A percentile compares a stretch with the other conserved stretches of the same genome.
Evolutionary conservation across 129 eudicot species (phyloP).

Genomic region (Centaurea solstitialis): DNA sequence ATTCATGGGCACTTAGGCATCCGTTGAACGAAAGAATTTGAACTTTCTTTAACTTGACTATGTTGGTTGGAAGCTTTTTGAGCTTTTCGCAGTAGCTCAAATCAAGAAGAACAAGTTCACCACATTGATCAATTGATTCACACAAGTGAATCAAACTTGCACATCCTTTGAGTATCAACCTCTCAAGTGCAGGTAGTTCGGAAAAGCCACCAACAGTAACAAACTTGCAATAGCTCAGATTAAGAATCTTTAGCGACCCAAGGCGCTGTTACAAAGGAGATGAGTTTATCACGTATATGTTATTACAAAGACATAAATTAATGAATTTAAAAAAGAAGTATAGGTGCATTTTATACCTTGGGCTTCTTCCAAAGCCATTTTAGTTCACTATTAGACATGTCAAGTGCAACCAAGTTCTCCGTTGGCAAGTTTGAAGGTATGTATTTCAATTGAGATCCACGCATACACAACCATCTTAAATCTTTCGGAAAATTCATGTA

Average conservation of each 20-base stretch:
- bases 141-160: background rate
- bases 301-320: too few species aligned
- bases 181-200: background rate
- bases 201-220: background rate
- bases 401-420: constrained; percentile 15
- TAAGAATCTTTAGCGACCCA: constrained; percentile 10
- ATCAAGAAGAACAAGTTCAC: constrained; percentile 1
- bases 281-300: background rate
- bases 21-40: background rate
- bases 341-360: background rate
- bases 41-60: background rate
- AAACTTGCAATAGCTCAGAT: background rate
- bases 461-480: constrained; percentile 24
- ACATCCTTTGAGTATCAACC: background rate
- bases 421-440: constrained; percentile 10
- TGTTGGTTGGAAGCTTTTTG: background rate
- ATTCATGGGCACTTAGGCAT: background rate
- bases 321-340: background rate
- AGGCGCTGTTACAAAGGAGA: constrained; percentile 4
- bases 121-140: too few species aligned
- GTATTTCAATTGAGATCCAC: background rate
- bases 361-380: background rate
- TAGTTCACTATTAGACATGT: constrained; percentile 14
- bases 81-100: background rate
- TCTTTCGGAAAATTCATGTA: constrained; percentile 9